These are phyloP conservation scores for Andrographis paniculata DNA, from an alignment of 305 asterid species.

Conservation along the genomic window DNA sequence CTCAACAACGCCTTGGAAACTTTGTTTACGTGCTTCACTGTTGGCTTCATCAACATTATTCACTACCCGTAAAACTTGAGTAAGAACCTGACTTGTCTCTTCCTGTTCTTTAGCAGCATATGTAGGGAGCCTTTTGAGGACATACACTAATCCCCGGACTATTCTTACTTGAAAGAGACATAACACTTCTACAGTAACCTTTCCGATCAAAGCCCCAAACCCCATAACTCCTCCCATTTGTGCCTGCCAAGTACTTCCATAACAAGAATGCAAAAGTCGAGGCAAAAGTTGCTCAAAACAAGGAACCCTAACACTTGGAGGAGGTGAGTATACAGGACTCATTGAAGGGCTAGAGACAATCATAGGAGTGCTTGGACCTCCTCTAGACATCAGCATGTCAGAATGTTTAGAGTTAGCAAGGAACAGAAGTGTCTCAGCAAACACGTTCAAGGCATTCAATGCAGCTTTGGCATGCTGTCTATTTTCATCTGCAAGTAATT, in stretches of 20 bases:
- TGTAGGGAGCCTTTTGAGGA: conserved; percentile 91
- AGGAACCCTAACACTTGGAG: conserved; percentile 88
- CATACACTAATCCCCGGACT: conserved; percentile 88
- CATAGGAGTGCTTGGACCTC: conserved; percentile 97
- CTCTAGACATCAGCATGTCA: conserved; percentile 65
- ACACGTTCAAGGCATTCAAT: conserved; percentile 63
- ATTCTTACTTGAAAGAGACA: conserved; percentile 82
- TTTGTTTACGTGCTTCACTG: conserved; percentile 82
- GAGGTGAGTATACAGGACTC: conserved; percentile 98
- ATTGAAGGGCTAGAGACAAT: conserved; percentile 96
- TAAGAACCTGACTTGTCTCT: conserved; percentile 95
- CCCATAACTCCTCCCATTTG: conserved; percentile 99
- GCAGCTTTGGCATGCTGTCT: conserved; percentile 95
- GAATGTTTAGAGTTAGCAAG: conserved; percentile 90
- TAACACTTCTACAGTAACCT: conserved; percentile 84
- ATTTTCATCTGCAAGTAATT: conserved; percentile 85
- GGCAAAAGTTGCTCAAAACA: conserved; percentile 97
- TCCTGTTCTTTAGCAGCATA: conserved; percentile 96
- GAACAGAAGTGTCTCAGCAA: conserved; percentile 78
- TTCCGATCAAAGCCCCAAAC: conserved; percentile 91
- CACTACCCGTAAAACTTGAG: conserved; percentile 95
- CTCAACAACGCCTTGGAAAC: conserved; percentile 95
- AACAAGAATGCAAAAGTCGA: conserved; percentile 91
- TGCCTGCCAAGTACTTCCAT: conserved; percentile 94
- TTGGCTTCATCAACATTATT: conserved; percentile 96